Evolutionary conservation across 305 asterid species (phyloP).

Genomic region (Andrographis paniculata): DNA sequence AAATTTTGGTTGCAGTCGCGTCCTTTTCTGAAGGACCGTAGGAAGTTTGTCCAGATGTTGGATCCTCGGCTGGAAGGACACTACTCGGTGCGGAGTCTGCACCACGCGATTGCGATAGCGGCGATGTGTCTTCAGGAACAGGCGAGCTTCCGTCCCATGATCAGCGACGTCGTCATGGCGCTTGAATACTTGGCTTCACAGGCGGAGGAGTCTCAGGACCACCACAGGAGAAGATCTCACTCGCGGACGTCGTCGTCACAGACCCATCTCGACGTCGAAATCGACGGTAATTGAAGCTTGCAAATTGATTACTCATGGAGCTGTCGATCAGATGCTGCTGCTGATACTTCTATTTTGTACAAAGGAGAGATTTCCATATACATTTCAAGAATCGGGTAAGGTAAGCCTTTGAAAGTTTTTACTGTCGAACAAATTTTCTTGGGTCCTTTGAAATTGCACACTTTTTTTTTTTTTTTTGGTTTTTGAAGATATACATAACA

Average conservation of each 20-base stretch:
- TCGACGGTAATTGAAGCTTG: too few relatives aligned
- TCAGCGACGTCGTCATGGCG: slow-evolving; percentile 6
- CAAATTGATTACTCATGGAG: too few relatives aligned
- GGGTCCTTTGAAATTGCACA: too few relatives aligned
- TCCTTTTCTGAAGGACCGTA: slow-evolving; percentile 30
- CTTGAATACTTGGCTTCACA: slow-evolving; percentile 4
- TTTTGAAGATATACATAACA: too few relatives aligned
- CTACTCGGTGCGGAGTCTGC: slow-evolving; percentile 19
- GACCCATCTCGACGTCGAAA: slow-evolving; percentile 28
- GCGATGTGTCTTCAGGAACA: slow-evolving; percentile 13
- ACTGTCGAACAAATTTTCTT: too few relatives aligned
- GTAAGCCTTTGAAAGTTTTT: too few relatives aligned
- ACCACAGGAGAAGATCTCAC: slow-evolving; percentile 14
- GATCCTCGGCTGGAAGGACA: slow-evolving; percentile 30
- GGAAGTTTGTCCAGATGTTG: slow-evolving; percentile 25
- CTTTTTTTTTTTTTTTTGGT: too few relatives aligned
- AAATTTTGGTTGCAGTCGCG: slow-evolving; percentile 22
- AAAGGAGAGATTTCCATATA: too few relatives aligned
- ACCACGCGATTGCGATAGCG: slow-evolving; percentile 8
- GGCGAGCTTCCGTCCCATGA: slow-evolving; percentile 7
- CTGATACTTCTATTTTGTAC: too few relatives aligned
- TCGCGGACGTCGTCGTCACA: slow-evolving; percentile 21
- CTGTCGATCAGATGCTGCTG: too few relatives aligned
- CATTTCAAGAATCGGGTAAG: too few relatives aligned
- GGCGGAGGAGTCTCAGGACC: slow-evolving; percentile 35